Conservation (phyloP, 2,329 filamentous ascomycete species). For the Penicillium palitans region DNA sequence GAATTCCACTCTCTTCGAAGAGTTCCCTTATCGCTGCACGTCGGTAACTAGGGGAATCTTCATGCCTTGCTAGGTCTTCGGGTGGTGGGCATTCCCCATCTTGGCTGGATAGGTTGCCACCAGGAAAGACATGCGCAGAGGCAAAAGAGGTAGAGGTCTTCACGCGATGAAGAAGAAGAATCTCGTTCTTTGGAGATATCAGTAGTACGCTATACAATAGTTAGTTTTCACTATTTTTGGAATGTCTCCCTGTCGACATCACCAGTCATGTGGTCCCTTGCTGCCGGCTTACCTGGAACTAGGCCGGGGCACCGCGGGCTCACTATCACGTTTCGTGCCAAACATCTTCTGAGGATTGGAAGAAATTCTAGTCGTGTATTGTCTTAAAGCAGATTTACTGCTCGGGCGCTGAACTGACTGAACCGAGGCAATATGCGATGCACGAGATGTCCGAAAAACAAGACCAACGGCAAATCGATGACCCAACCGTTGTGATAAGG, state of each 20-base stretch:
- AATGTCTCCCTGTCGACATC: background rate
- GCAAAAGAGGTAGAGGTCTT: constrained; percentile 80
- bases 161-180: constrained; percentile 84
- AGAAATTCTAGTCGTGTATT: constrained; percentile 15
- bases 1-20: constrained; percentile 91
- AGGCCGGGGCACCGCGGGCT: constrained; percentile 55
- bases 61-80: constrained; percentile 60
- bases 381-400: constrained; percentile 5
- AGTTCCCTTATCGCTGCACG: constrained; percentile 83
- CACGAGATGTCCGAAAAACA: background rate
- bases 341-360: constrained; percentile 24
- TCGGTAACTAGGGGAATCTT: constrained; percentile 73
- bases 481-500: constrained; percentile 3
- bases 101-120: constrained; percentile 75
- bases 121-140: constrained; percentile 92
- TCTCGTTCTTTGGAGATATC: constrained; percentile 80
- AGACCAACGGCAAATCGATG: background rate
- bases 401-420: background rate
- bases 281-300: constrained; percentile 59
- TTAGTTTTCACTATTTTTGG: constrained; percentile 11
- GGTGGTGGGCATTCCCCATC: constrained; percentile 63
- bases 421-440: background rate
- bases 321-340: constrained; percentile 29
- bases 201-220: constrained; percentile 67
- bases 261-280: background rate